Evolutionary conservation across 2,329 filamentous ascomycete genomes (phyloP).

Genomic region (Curvularia sp.): DNA sequence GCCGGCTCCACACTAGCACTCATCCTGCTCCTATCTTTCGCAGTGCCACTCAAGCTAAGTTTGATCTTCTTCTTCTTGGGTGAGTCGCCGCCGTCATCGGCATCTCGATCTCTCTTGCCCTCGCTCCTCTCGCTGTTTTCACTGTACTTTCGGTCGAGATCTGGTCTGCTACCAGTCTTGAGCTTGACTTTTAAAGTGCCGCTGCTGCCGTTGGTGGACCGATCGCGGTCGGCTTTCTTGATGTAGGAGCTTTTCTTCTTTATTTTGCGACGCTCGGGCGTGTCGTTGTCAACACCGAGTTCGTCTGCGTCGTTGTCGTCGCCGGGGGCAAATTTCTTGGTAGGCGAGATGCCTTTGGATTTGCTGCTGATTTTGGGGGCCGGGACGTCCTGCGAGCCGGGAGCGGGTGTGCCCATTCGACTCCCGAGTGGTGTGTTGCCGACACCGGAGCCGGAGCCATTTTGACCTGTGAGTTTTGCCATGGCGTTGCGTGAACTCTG

Average conservation of each 20-base stretch:
- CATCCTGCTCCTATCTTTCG: slow-evolving; percentile 22
- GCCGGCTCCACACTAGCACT: slow-evolving; percentile 27
- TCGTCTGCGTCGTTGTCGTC: slow-evolving; percentile 41
- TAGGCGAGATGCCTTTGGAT: slow-evolving; percentile 26
- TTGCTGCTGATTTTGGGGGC: slow-evolving; percentile 40
- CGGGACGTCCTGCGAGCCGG: slow-evolving; percentile 39
- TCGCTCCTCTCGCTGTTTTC: slow-evolving; percentile 41
- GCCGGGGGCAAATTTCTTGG: slow-evolving; percentile 38
- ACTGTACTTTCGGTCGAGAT: slow-evolving; percentile 40
- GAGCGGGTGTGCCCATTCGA: slow-evolving; percentile 52
- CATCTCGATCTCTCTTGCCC: slow-evolving; percentile 47
- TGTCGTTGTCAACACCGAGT: slow-evolving; percentile 53
- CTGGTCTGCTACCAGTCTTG: slow-evolving; percentile 39
- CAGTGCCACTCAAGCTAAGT: slow-evolving; percentile 34
- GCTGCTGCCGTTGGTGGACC: slow-evolving; percentile 18
- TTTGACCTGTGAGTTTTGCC: slow-evolving; percentile 53
- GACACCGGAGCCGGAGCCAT: slow-evolving; percentile 50
- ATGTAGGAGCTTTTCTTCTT: slow-evolving; percentile 58
- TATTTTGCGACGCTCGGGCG: slow-evolving; percentile 54
- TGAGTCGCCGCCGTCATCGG: slow-evolving; percentile 40
- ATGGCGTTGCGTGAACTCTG: slow-evolving; percentile 59
- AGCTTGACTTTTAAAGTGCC: slow-evolving; percentile 46
- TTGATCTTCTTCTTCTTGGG: slow-evolving; percentile 52
- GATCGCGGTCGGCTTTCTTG: slow-evolving; percentile 51
- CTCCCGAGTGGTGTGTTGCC: slow-evolving; percentile 55